Percentiles rank a stretch among this genome's conserved stretches.
Evolutionary conservation across 306 rosid species (phyloP).

Genomic region (Luffa acutangula): DNA sequence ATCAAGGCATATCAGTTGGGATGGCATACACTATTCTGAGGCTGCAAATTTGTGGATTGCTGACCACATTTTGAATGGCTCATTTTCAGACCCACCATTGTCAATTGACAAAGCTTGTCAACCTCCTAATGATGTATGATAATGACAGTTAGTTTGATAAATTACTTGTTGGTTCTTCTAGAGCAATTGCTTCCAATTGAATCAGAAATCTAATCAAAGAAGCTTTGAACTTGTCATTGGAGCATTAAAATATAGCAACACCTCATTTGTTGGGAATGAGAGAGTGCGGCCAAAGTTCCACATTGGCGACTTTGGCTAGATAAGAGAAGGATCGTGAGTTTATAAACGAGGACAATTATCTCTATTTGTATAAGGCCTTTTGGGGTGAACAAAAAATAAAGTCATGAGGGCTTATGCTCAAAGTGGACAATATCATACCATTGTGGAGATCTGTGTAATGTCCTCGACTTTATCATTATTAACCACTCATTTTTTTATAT

Average conservation of each 20-base stretch:
- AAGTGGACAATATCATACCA: too few relatives aligned
- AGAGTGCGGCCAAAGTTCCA: too few relatives aligned
- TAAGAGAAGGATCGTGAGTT: too few relatives aligned
- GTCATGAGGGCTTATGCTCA: too few relatives aligned
- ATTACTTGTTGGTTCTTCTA: background rate
- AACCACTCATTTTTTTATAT: background rate
- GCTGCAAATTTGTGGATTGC: conserved; percentile 62
- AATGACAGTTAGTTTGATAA: background rate
- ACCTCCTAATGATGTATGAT: background rate
- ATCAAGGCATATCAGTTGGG: conserved; percentile 67
- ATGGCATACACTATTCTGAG: conserved; percentile 80
- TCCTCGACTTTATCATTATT: background rate
- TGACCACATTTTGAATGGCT: conserved; percentile 37
- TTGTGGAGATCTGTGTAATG: too few relatives aligned
- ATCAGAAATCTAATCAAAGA: background rate
- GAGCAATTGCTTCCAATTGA: background rate
- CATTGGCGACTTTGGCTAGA: too few relatives aligned
- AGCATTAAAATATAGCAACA: background rate
- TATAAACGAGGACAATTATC: too few relatives aligned
- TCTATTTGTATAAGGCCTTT: too few relatives aligned
- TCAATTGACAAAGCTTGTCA: conserved; percentile 48
- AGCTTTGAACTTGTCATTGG: background rate
- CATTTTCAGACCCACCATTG: conserved; percentile 61
- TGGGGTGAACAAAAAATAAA: too few relatives aligned
- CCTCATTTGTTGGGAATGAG: too few relatives aligned